These are phyloP conservation scores for Emydomyces testavorans DNA, from an alignment of 2,329 filamentous ascomycete species.

Conservation along the genomic window DNA sequence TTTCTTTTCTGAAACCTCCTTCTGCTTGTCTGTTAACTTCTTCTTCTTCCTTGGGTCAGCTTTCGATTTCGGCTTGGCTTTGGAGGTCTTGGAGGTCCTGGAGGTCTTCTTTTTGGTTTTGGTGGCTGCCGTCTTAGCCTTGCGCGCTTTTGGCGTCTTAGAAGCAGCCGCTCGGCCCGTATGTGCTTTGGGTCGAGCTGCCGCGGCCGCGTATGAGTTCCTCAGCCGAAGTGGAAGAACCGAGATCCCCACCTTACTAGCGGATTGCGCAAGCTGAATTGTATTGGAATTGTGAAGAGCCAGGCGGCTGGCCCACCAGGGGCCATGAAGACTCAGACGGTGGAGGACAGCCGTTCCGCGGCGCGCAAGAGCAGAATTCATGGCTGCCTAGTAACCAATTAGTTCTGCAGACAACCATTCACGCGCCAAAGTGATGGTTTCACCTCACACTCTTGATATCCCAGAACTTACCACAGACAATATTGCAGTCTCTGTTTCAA, in stretches of 20 bases:
- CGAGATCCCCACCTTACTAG: constrained; percentile 11
- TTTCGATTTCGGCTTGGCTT: constrained; percentile 1
- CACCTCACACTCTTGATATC: background rate
- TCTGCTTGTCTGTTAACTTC: constrained; percentile 27
- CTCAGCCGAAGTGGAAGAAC: constrained; percentile 19
- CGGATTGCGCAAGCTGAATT: background rate
- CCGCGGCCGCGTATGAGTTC: constrained; percentile 26
- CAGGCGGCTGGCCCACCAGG: background rate
- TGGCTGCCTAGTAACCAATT: background rate
- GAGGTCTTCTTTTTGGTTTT: constrained; percentile 20
- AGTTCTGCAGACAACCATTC: background rate
- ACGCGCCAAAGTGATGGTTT: background rate
- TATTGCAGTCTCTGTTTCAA: background rate
- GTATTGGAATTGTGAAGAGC: background rate
- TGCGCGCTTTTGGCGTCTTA: constrained; percentile 17
- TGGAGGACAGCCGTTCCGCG: constrained; percentile 13
- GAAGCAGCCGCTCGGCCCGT: constrained; percentile 13
- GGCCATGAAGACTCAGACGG: constrained; percentile 21
- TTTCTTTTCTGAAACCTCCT: constrained; percentile 21
- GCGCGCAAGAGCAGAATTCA: constrained; percentile 3
- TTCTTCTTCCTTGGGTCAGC: constrained; percentile 18
- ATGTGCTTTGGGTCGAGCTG: constrained; percentile 18
- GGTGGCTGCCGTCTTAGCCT: constrained; percentile 17
- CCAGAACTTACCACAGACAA: background rate
- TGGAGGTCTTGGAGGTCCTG: constrained; percentile 15